A percentile compares a stretch with the other conserved stretches of the same genome.
phyloP scores from a whole-genome alignment of 768 basidiomycete species.

The Pleurotus platypus region DNA sequence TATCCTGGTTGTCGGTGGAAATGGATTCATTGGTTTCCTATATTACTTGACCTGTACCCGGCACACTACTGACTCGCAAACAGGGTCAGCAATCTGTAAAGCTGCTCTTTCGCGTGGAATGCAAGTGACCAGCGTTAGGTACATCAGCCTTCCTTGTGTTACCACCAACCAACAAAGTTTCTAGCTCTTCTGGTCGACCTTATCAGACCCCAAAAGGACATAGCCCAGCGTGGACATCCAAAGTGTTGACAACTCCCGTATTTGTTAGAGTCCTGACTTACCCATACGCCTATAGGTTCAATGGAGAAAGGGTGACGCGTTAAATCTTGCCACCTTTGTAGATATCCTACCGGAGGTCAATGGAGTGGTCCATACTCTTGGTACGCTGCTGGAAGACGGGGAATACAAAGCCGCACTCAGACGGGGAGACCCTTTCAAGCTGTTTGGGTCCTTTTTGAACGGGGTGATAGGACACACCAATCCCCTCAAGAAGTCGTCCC shows the following conservation, averaged over 20 bases:
- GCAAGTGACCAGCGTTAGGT: constrained; percentile 90
- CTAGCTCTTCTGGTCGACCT: constrained; percentile 81
- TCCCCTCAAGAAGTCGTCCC: constrained; percentile 52
- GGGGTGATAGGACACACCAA: constrained; percentile 39
- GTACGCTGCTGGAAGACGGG: constrained; percentile 79
- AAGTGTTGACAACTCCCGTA: constrained; percentile 41
- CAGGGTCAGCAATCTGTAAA: constrained; percentile 92
- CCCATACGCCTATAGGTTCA: constrained; percentile 54
- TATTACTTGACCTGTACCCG: background rate
- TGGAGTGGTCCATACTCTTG: constrained; percentile 92
- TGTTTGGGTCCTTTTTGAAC: constrained; percentile 45
- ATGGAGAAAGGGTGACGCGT: constrained; percentile 84
- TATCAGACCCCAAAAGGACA: constrained; percentile 90
- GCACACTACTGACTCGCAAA: constrained; percentile 3
- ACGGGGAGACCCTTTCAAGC: constrained; percentile 49
- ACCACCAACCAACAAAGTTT: background rate
- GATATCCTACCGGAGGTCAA: constrained; percentile 61
- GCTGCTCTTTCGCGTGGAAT: constrained; percentile 82
- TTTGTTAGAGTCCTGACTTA: constrained; percentile 11
- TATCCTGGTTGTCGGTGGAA: constrained; percentile 96
- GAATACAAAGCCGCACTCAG: constrained; percentile 76
- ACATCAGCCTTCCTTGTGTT: constrained; percentile 3
- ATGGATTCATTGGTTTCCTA: constrained; percentile 85
- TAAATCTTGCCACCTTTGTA: constrained; percentile 70
- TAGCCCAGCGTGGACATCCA: constrained; percentile 77